Percentiles rank a stretch among this genome's conserved stretches.
Conservation (phyloP, 768 basidiomycete species). For the Collybia mongolica region DNA sequence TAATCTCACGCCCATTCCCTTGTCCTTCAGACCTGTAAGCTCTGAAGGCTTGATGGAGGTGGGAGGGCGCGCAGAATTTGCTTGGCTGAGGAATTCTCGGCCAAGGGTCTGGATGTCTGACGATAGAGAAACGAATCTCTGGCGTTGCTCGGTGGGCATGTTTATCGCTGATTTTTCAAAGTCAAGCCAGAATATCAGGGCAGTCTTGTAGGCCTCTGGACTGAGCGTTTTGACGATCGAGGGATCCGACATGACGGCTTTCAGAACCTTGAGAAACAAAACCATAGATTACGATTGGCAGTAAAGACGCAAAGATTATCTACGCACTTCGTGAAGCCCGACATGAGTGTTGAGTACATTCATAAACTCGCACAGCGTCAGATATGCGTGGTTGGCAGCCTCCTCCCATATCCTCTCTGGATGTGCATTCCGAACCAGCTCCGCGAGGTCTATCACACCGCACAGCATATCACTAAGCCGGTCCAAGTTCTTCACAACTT, state of each 20-base stretch:
- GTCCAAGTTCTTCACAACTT: conserved; percentile 95
- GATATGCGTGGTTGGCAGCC: conserved; percentile 85
- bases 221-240: conserved; percentile 64
- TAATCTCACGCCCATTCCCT: conserved; percentile 72
- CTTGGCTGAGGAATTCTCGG: conserved; percentile 77
- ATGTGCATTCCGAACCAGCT: conserved; percentile 91
- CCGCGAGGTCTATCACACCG: conserved; percentile 94
- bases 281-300: conserved; percentile 5
- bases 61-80: conserved; percentile 60
- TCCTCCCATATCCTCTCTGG: conserved; percentile 83
- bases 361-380: conserved; percentile 94
- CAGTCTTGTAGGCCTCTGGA: conserved; percentile 80
- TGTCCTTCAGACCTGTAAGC: conserved; percentile 70
- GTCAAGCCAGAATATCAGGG: conserved; percentile 92
- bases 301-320: not conserved
- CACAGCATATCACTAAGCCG: conserved; percentile 95
- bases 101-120: conserved; percentile 88
- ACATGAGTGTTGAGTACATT: conserved; percentile 94
- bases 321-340: conserved; percentile 82
- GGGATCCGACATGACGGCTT: conserved; percentile 65
- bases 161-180: conserved; percentile 97
- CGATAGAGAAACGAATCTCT: conserved; percentile 85
- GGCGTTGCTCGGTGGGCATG: conserved; percentile 73
- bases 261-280: conserved; percentile 55
- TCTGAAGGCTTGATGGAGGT: conserved; percentile 68